Percentiles rank a stretch among this genome's conserved stretches.
phyloP scores from a whole-genome alignment of 805 yeast species.

The Starmerella kuoi region DNA sequence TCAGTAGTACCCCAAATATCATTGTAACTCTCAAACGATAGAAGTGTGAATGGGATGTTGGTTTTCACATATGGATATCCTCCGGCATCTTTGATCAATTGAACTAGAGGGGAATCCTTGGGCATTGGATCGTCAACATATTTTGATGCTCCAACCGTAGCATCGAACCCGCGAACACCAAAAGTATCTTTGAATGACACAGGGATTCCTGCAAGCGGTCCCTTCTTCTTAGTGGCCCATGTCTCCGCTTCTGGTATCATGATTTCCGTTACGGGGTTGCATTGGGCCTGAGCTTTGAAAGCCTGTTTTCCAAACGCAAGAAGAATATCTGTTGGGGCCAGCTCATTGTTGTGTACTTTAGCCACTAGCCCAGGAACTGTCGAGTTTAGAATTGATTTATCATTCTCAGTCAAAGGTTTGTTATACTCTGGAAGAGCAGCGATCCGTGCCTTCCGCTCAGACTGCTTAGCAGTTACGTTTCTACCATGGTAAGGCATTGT shows the following conservation, averaged over 20 bases:
- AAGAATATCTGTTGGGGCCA: slow-evolving; percentile 40
- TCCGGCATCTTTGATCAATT: slow-evolving; percentile 39
- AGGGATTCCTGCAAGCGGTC: slow-evolving; percentile 54
- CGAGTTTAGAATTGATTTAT: slow-evolving; percentile 30
- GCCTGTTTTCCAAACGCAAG: slow-evolving; percentile 56
- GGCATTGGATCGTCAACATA: slow-evolving; percentile 33
- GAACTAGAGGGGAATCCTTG: slow-evolving; percentile 34
- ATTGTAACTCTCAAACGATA: slow-evolving; percentile 45
- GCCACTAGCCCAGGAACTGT: slow-evolving; percentile 33
- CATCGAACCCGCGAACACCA: slow-evolving; percentile 38
- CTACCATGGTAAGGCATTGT: background rate
- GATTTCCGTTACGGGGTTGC: slow-evolving; percentile 48
- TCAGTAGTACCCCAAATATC: slow-evolving; percentile 40
- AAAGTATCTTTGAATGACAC: slow-evolving; percentile 50
- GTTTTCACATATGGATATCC: slow-evolving; percentile 46
- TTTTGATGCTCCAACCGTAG: slow-evolving; percentile 40
- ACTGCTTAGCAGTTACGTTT: slow-evolving; percentile 22
- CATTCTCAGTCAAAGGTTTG: slow-evolving; percentile 29
- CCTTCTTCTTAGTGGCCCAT: slow-evolving; percentile 45
- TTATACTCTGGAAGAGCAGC: slow-evolving; percentile 30
- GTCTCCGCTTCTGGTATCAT: slow-evolving; percentile 52
- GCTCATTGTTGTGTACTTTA: slow-evolving; percentile 36
- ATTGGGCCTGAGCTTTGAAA: slow-evolving; percentile 44
- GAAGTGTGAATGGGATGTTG: slow-evolving; percentile 42
- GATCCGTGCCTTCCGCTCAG: slow-evolving; percentile 28